Evolutionary conservation across 2,329 filamentous ascomycete genomes (phyloP), one percentile per base, ranked within the genome.

Genomic region (Talaromyces sp.): DNA sequence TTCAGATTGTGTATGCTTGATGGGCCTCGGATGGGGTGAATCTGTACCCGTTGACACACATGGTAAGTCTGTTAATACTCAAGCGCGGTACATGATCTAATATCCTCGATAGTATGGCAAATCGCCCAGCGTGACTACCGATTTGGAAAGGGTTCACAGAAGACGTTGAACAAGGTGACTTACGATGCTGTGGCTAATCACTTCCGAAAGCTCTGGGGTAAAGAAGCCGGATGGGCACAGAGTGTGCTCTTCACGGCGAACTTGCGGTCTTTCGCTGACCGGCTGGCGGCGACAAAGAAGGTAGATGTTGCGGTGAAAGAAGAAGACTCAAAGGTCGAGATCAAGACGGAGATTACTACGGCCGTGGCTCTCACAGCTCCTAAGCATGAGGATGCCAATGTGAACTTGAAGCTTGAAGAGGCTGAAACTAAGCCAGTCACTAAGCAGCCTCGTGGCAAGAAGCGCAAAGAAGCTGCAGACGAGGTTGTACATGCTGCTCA

Each of bases 21-120:
- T 99, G 89, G 95, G 95, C 0, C 76, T 99, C 13, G 93, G 92
- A 24, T 99, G 95, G 93, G 89, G 89, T 29, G 93, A 97, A 73
- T 87, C 92, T 2, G 92, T 99, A 1, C 94, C 94, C 0, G 90
- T 99, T 29, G 94, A 99, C 72, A 99, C 95, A 1, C 95, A 99
- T 74, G 83, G 79, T 82, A 62, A 67, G 72, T 64, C 22, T 17
- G 17, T 20, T 11, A 42, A 13, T 13, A 1, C 5, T 41, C 11
- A 20, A 17, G 2, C 16, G 16, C 7, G 5, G 20, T 17, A 22
- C 17, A 20, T 33, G 17, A n/a, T 45, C 55, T 63, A 37, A 57
- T 40, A n/a, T 11, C 33, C 29, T 33, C 3, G 17, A 20, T 30
- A 82, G 91, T 99, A 11, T 97, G 92, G 93, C 92, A 97, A 77